phyloP scores from a whole-genome alignment of 768 basidiomycete genomes.

The Rickenella mellea region DNA sequence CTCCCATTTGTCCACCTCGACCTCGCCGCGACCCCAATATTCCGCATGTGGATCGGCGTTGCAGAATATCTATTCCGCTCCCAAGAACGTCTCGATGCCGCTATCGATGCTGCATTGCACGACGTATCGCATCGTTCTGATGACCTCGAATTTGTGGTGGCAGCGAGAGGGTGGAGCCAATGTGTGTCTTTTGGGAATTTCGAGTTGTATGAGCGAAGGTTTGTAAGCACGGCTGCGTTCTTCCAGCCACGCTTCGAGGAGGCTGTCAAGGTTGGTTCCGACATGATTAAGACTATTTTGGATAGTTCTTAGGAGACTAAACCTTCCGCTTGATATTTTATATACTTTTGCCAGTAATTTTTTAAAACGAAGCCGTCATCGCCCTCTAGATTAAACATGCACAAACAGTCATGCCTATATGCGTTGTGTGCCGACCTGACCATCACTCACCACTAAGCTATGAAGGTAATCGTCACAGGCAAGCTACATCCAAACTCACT shows the following conservation, averaged over 20 bases:
- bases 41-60: constrained; percentile 93
- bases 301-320: no score
- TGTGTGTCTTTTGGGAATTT: constrained; percentile 90
- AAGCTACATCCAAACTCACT: constrained; percentile 5
- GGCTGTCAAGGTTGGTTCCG: constrained; percentile 67
- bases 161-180: constrained; percentile 93
- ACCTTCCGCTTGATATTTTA: no score
- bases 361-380: no score
- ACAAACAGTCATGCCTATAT: no score
- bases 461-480: constrained; percentile 56
- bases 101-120: constrained; percentile 65
- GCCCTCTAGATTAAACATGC: no score
- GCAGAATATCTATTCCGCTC: constrained; percentile 91
- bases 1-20: constrained; percentile 86
- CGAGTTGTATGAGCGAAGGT: constrained; percentile 75
- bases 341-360: no score
- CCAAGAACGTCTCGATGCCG: constrained; percentile 46
- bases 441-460: no score
- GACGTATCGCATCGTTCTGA: constrained; percentile 78
- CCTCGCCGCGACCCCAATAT: constrained; percentile 92
- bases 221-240: constrained; percentile 70
- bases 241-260: constrained; percentile 86
- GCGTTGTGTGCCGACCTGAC: no score
- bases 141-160: constrained; percentile 90
- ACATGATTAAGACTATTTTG: constrained; percentile 86